Base-by-base conservation (phyloP, 2,329 filamentous ascomycete species). In the Cladophialophora yegresii region DNA sequence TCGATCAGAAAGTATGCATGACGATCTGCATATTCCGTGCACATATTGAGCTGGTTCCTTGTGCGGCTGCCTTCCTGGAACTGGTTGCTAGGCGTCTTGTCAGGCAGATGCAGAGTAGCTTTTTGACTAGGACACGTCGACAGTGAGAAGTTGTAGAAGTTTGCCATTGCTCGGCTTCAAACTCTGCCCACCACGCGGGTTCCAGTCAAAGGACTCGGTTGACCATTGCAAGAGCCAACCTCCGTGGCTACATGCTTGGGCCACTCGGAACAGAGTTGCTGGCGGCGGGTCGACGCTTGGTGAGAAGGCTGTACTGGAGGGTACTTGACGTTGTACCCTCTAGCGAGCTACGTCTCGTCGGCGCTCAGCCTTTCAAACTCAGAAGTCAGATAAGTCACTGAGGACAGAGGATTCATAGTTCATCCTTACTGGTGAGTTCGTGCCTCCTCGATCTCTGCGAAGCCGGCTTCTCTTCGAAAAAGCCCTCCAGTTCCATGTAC, bases 401-500 rank as follows among this genome's bases (percentile, higher is more conserved):
- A 33, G 26, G 32, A 59, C 2, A 59, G 45, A 2, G 33, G 20
- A 32, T 32, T 69, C 66, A 70, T 67, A 76, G 64, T 66, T 76
- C 74, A 22, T 72, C 72, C 62, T 74, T 75, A 61, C 71, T 70
- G 30, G 55, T 72, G n/a, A 69, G 55, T 43, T 23, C 45, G 23
- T 50, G 36, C 50, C 64, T 69, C 45, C 71, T 70, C 7, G 66
- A 16, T 10, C 65, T 60, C 8, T 56, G 32, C 7, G 36, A 9
- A 9, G 69, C 59, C 40, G 59, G 60, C 22, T 54, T 33, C n/a
- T 64, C 57, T 28, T 75, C 75, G 59, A 87, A 76, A 65, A 77
- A 83, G 0, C 81, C 85, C 68, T 88, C 87, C 66, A 98, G 77
- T 70, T 96, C 93, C 85, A 98, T 86, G 92, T 93, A 98, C 77